Conservation (phyloP, 768 basidiomycete species). For the Lactarius deliciosus region DNA sequence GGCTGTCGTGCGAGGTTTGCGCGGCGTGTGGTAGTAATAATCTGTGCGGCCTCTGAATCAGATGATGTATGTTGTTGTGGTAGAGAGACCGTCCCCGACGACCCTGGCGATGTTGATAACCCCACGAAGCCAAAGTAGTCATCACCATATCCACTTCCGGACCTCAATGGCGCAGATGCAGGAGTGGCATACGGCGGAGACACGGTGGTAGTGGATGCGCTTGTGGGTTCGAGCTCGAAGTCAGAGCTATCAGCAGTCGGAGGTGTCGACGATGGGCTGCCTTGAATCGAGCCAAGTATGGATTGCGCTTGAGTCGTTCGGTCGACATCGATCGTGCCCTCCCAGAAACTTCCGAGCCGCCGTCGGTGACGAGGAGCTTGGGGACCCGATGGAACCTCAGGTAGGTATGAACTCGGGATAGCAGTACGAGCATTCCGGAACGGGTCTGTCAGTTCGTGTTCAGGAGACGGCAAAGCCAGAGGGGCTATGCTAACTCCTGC, state of each 20-base stretch:
- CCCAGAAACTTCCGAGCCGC: conserved; percentile 71
- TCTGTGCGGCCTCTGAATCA: conserved; percentile 36
- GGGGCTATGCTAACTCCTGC: conserved; percentile 82
- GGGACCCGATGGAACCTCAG: conserved; percentile 38
- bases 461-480: conserved; percentile 84
- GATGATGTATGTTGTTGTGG: conserved; percentile 34
- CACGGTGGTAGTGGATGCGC: conserved; percentile 25
- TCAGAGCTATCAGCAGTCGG: conserved; percentile 9
- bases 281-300: conserved; percentile 35
- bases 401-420: conserved; percentile 60
- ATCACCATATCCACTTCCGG: conserved; percentile 26
- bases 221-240: conserved; percentile 2
- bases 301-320: conserved; percentile 30
- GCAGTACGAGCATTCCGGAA: conserved; percentile 72
- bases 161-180: conserved; percentile 32
- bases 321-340: conserved; percentile 70
- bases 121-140: conserved; percentile 36
- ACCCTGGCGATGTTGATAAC: conserved; percentile 12
- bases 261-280: conserved; percentile 33
- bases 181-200: conserved; percentile 33
- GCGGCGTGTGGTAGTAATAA: conserved; percentile 51
- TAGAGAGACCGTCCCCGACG: not conserved
- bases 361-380: conserved; percentile 55
- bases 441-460: conserved; percentile 89
- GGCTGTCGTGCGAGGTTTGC: conserved; percentile 59